Evolutionary conservation across 2,329 filamentous ascomycete species (phyloP).

Genomic region (Fusarium euwallaceae): DNA sequence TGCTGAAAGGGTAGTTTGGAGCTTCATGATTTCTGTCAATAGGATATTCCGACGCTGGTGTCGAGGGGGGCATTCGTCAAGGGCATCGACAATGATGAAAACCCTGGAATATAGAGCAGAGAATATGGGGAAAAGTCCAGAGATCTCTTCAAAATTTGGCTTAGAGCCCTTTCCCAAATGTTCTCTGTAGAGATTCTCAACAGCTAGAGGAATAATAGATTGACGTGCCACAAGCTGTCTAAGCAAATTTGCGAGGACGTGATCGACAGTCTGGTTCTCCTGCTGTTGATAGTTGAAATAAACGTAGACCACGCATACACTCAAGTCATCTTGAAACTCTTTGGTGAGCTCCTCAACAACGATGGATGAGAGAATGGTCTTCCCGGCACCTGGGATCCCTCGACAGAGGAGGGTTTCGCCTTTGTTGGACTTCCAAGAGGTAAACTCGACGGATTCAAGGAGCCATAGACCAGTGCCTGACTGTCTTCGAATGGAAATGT

Average conservation of each 20-base stretch:
- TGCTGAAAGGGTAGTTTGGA: accelerated
- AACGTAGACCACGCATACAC: conserved; percentile 47
- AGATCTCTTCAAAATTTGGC: not conserved
- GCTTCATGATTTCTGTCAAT: not conserved
- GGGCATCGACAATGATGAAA: conserved; percentile 41
- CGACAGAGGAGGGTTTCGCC: conserved; percentile 55
- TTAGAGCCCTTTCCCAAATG: not conserved
- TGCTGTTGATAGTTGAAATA: conserved; percentile 50
- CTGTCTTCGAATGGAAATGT: accelerated
- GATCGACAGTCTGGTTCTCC: conserved; percentile 39
- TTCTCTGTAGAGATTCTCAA: not conserved
- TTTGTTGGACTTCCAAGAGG: conserved; percentile 39
- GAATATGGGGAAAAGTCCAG: not conserved
- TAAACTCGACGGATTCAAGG: accelerated
- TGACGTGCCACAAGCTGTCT: conserved; percentile 49
- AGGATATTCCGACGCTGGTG: not conserved
- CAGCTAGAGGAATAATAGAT: not conserved
- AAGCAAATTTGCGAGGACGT: conserved; percentile 48
- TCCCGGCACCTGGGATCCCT: conserved; percentile 52
- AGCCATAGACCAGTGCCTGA: accelerated
- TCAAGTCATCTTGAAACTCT: conserved; percentile 16
- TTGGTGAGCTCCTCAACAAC: conserved; percentile 25
- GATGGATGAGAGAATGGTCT: conserved; percentile 45
- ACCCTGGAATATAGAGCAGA: not conserved
- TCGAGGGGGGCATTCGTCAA: conserved; percentile 39